Base-by-base conservation (phyloP, 1,139 yeast genomes). In the Tardiomyces blankii region DNA sequence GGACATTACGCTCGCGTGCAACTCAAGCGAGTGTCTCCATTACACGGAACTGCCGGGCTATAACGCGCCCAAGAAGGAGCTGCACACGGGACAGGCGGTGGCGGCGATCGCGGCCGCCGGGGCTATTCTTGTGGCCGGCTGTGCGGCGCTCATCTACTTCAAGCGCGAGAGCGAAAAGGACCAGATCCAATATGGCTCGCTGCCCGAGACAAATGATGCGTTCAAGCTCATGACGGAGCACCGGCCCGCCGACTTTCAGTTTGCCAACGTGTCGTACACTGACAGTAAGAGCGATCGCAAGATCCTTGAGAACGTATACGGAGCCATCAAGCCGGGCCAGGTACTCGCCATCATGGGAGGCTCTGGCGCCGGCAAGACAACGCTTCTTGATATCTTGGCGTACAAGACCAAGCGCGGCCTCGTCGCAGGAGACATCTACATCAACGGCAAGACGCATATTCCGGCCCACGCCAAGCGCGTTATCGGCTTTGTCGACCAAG, bases 261-360 rank as follows among this genome's bases (percentile, higher is more conserved):
- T 91, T 66, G 83, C 82, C 47, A 72, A 79, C 47, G 72, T 91
- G 18, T 65, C 75, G 2, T 91, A 91, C 61, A 62, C 69, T 1
- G 82, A 86, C 5, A 67, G 69, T 33, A 16, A 13, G 28, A 12
- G n/a, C 13, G 81, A 77, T 0, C 71, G 68, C 45, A 59, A 60
- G 7, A 80, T 91, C 6, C 70, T 91, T 52, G 72, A 74, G 19
- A 70, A 73, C 35, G 73, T 84, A 1, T 80, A 77, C 56, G 98
- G 98, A 8, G 56, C 77, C 16, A 95, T 82, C 2, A 76, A 77
- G 45, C 95, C 96, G 2, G 82, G 96, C 39, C 89, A 89, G 61
- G 83, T 95, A 52, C 63, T 89, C 61, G 97, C 98, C 0, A 88
- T 91, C 38, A 86, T 91, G 95, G 98, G 98, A 40, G 96, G 96